Evolutionary conservation across 805 yeast species (phyloP), one percentile per base, ranked within the genome.

Genomic region (Candida arabinofermentans): DNA sequence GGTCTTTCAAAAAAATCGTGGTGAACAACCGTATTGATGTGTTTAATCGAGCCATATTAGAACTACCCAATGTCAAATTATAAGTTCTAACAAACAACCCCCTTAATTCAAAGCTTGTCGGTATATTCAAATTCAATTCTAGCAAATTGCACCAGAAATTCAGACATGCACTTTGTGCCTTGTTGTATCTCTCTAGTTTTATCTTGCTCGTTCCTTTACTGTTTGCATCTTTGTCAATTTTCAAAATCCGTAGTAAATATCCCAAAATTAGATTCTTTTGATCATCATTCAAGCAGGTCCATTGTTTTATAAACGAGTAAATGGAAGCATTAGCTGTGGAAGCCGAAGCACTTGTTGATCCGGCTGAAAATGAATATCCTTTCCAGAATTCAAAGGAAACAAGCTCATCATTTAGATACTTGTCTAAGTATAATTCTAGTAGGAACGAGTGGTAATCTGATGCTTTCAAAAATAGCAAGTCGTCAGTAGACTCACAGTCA

Each of bases 11-110:
- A 27, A 53, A 53, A 24, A 81, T 41, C 33, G 63, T 61, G 5
- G 70, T 71, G 47, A 81, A 72, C 0, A 78, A 46, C 38, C 65
- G 60, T 4, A 79, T 53, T 0, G 73, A 71, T 12, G 66, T 50
- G 0, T 58, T 49, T 1, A 78, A 46, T 32, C 79, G 57, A 0
- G 58, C 42, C 7, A 64, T 34, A 38, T 67, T 69, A 5, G 66
- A 54, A 1, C 78, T 73, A 43, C 72, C 72, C 26, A 83, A 61
- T 40, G 81, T 83, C 26, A 79, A 57, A 53, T 83, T 83, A 62
- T 70, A 79, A 5, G 75, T 59, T 24, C 79, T 61, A 1, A 75
- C 65, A 34, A 66, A 75, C 4, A 80, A 55, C 1, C 66, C 60
- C 27, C 64, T 52, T 16, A 59, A 51, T 21, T 57, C 52, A 33